Conservation (phyloP, 768 basidiomycete species). For the Pilatotrama ljubarskyi region DNA sequence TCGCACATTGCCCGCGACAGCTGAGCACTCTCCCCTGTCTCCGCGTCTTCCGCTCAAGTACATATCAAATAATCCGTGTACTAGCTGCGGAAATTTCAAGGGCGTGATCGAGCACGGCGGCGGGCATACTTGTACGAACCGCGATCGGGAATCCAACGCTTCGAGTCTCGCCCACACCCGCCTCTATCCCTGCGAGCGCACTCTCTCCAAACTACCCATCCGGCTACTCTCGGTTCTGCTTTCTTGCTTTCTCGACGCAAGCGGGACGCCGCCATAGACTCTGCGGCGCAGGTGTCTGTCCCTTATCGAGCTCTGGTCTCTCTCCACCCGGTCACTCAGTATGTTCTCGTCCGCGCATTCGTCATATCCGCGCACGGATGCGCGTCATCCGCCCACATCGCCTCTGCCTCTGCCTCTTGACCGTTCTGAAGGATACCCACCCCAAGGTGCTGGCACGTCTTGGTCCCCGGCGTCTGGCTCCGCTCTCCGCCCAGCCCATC, state of each 20-base stretch:
- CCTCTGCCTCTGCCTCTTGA: neutral
- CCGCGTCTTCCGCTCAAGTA: neutral
- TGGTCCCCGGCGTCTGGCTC: conserved; percentile 2
- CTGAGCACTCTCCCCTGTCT: conserved; percentile 1
- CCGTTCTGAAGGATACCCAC: neutral
- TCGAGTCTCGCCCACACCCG: neutral
- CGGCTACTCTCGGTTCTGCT: neutral
- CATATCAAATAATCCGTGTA: neutral
- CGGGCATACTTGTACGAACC: neutral
- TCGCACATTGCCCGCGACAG: neutral
- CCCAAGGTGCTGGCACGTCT: conserved; percentile 1
- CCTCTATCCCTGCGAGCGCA: neutral
- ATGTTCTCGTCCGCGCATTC: conserved; percentile 1
- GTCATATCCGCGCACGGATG: conserved; percentile 15
- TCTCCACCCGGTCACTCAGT: neutral
- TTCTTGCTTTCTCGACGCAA: neutral
- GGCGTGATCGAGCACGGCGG: conserved; percentile 12
- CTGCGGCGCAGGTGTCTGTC: neutral
- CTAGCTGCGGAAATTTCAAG: conserved; percentile 3
- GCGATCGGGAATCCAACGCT: neutral
- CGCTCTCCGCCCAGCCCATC: neutral
- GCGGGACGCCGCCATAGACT: neutral
- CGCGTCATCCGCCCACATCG: conserved; percentile 10
- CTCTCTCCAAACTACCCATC: neutral
- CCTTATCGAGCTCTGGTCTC: neutral